Evolutionary conservation across 2,329 filamentous ascomycete genomes (phyloP), one percentile per base, ranked within the genome.

Genomic region (Ophiostoma sp.): DNA sequence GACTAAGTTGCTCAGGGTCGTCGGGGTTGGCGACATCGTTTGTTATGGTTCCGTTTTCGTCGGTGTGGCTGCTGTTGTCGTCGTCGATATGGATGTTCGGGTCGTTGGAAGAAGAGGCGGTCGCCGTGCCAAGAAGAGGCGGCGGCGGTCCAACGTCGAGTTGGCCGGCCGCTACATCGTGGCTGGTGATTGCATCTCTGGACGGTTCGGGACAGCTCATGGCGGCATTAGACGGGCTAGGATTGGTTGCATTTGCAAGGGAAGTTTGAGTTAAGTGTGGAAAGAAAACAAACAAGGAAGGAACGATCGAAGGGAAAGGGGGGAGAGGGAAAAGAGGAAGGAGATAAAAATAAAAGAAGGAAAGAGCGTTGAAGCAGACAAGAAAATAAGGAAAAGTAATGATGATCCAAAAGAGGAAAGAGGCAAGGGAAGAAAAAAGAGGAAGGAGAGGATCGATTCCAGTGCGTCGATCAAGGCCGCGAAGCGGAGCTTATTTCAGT

Each of bases 1-100:
- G 81, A 3, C 76, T 79, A 5, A 84, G 78, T 1, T 77, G 76
- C 74, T 82, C 82, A 50, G 80, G 77, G 72, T 82, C 80, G 6
- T 45, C 28, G 17, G 50, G 25, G 61, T 68, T 39, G 69, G 36
- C 36, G 22, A 45, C 69, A n/a, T 70, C 4, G 52, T 61, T 45
- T 45, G 39, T 25, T 57, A 31, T 39, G 57, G 7, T 48, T 1
- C 25, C 36, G 28, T 61, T 48, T n/a, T 22, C 68, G 76, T 75
- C n/a, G 9, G 4, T 15, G 8, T 69, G n/a, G 12, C 45, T 39
- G 52, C 28, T n/a, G 55, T 25, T n/a, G 25, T n/a, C n/a, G 25
- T 48, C 39, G 25, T 45, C 28, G 64, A 50, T 64, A 73, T 73
- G 39, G 64, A 39, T 52, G 19, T 22, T 50, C 19, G 61, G 36